These are phyloP conservation scores for Backusella psychrophila DNA, from an alignment of 192 early-diverging fungal genomes.

Conservation along the genomic window DNA sequence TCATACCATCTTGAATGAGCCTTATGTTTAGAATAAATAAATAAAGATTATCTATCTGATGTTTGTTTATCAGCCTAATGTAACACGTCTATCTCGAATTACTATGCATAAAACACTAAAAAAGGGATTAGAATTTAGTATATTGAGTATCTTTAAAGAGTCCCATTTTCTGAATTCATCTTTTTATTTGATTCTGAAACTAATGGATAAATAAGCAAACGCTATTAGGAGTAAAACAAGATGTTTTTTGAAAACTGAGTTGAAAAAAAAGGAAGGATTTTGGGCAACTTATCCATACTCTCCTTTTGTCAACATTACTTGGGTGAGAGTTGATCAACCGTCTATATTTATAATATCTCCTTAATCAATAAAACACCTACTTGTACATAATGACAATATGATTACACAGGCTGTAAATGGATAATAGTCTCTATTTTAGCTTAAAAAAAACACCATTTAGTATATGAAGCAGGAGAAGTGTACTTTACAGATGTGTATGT, in stretches of 20 bases:
- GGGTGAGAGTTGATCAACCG: not conserved
- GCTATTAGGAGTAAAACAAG: too few species aligned
- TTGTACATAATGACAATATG: not conserved
- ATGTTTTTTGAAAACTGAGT: not conserved
- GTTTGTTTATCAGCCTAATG: too few species aligned
- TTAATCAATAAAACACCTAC: constrained; percentile 1
- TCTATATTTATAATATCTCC: not conserved
- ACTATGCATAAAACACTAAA: too few species aligned
- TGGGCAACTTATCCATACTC: not conserved
- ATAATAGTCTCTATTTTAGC: not conserved
- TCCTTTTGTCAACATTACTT: not conserved
- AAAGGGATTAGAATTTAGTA: too few species aligned
- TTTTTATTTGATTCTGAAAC: too few species aligned
- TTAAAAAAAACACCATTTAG: too few species aligned
- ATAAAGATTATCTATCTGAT: not conserved
- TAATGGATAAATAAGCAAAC: too few species aligned
- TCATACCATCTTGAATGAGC: not conserved
- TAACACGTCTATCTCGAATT: too few species aligned
- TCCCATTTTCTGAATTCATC: too few species aligned
- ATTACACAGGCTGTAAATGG: not conserved
- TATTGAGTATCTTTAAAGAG: too few species aligned
- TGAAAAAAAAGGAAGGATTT: not conserved
- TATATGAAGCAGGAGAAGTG: not conserved
- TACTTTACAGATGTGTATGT: too few species aligned
- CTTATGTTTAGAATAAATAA: not conserved